phyloP scores from a whole-genome alignment of 768 basidiomycete species.

The Omphalotus guepiniiformis region DNA sequence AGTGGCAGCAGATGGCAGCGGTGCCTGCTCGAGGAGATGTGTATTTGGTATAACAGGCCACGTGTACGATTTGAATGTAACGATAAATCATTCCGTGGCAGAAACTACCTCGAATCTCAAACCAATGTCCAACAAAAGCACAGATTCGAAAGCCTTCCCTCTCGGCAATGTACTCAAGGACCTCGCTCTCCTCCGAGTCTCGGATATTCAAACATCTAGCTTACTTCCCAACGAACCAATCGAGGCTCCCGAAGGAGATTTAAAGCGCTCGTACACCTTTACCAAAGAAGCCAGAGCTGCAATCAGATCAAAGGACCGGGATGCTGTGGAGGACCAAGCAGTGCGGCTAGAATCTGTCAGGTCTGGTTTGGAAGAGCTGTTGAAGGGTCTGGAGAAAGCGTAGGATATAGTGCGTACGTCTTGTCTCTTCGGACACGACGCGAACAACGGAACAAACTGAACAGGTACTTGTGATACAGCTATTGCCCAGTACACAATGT shows the following conservation, averaged over 20 bases:
- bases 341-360: slow-evolving; percentile 53
- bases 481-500: too few species aligned
- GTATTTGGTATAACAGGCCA: too few species aligned
- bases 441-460: too few species aligned
- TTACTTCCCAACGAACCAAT: slow-evolving; percentile 17
- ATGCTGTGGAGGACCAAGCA: slow-evolving; percentile 50
- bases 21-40: too few species aligned
- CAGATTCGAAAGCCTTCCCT: slow-evolving; percentile 47
- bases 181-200: slow-evolving; percentile 65
- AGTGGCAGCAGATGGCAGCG: too few species aligned
- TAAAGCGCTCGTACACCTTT: slow-evolving; percentile 57
- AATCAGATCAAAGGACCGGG: slow-evolving; percentile 49
- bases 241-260: not conserved
- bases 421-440: too few species aligned
- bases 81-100: too few species aligned
- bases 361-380: slow-evolving; percentile 50
- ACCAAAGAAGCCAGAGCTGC: slow-evolving; percentile 51
- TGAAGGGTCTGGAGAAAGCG: slow-evolving; percentile 29
- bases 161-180: slow-evolving; percentile 63
- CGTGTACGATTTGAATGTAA: too few species aligned
- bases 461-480: too few species aligned
- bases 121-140: slow-evolving; percentile 9
- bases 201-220: slow-evolving; percentile 38
- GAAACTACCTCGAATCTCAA: too few species aligned
- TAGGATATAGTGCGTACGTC: too few species aligned